Evolutionary conservation across 768 basidiomycete genomes (phyloP), one percentile per base, ranked within the genome.

Genomic region (Termitomyces sp.): DNA sequence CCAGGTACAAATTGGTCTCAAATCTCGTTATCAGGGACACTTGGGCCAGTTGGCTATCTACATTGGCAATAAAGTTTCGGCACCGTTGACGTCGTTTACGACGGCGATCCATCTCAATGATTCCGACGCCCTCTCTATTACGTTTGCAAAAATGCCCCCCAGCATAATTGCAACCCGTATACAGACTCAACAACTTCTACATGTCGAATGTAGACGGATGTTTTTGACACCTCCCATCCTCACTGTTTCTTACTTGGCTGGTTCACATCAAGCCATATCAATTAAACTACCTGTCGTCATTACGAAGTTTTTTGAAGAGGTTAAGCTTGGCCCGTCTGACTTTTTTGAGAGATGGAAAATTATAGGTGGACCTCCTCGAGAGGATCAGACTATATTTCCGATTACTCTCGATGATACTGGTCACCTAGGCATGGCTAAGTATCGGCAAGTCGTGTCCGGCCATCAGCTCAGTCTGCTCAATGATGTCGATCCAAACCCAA

Each of bases 301-400:
- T 56, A 88, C 88, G 41, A 94, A 96, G 71, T 99, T 99, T 72
- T 81, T 98, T 56, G 96, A 97, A 67, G 90, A 92, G 26, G 95
- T 98, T 62, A 88, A 86, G 65, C 82, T 99, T 35, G 85, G 83
- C 11, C 78, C 82, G 60, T 74, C 82, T 0, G 92, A 97, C 63
- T 99, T 98, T 80, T 99, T 98, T 72, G 95, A 98, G 71, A 79
- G 97, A 52, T 99, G 97, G 97, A 95, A 94, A 71, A 74, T 97
- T 64, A 98, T 98, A 52, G 97, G 97, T 7, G 97, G 97, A 1
- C 79, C 93, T 13, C 97, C 97, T 30, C 83, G 95, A 51, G 97
- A 99, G 74, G 84, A 90, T 28, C 97, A 99, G 69, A 70, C 73
- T 48, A 79, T 99, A 55, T 97, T 97, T 72, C 87, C 93, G 0